These are phyloP conservation scores for Parietichytrium sp. DNA, from an alignment of 108 stramenopile genomes.

Conservation along the genomic window DNA sequence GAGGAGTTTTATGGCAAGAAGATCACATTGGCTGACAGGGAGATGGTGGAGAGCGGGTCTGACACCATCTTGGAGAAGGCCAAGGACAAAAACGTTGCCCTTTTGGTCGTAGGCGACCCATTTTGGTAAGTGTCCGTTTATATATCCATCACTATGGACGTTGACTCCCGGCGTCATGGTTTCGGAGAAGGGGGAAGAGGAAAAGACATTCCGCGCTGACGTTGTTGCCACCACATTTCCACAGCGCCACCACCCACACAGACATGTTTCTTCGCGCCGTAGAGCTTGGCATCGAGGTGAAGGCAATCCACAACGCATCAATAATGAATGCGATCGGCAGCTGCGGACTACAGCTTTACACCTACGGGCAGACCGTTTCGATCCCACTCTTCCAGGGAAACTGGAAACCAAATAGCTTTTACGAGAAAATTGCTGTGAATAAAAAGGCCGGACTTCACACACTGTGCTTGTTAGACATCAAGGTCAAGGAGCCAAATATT, in stretches of 20 bases:
- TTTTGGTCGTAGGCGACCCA: constrained; percentile 97
- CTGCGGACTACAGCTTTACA: constrained; percentile 95
- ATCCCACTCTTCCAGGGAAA: constrained; percentile 90
- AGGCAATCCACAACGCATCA: constrained; percentile 95
- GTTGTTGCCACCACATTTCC: background rate
- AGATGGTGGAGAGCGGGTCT: constrained; percentile 86
- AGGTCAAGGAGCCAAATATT: constrained; percentile 98
- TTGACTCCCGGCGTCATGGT: no score
- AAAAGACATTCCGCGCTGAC: background rate
- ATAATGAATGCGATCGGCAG: constrained; percentile 96
- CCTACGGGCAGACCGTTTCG: constrained; percentile 94
- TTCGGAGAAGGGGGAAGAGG: no score
- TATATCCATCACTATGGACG: no score
- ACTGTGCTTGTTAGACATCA: constrained; percentile 90
- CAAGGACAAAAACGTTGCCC: constrained; percentile 75
- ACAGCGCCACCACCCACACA: constrained; percentile 51
- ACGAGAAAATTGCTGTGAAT: constrained; percentile 92
- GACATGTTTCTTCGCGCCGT: constrained; percentile 58
- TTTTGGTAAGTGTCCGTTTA: constrained; percentile 68
- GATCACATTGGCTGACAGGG: constrained; percentile 84
- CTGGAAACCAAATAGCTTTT: constrained; percentile 92
- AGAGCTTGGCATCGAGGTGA: constrained; percentile 72
- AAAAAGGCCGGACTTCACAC: constrained; percentile 95
- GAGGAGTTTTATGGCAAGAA: constrained; percentile 78
- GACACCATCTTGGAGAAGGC: constrained; percentile 82